Conservation (phyloP, 495 filamentous ascomycete genomes). For the Trypethelium eluteriae region DNA sequence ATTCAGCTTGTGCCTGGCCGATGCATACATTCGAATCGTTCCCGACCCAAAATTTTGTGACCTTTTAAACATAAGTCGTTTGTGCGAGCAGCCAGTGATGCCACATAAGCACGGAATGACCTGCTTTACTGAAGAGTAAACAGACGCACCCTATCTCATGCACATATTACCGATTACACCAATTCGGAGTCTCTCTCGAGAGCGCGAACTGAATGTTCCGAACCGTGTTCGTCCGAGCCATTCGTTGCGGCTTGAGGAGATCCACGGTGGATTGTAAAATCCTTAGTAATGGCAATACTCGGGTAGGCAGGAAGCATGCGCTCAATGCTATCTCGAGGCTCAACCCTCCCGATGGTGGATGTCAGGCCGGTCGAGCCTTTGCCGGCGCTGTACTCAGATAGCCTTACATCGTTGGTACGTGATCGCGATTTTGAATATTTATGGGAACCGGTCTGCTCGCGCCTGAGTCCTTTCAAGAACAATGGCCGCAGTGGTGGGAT, state of each 20-base stretch:
- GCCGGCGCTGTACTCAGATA: not conserved
- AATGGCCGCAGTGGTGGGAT: conserved; percentile 14
- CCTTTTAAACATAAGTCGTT: not conserved
- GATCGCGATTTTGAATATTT: conserved; percentile 1
- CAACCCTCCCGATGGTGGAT: not conserved
- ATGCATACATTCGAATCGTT: not conserved
- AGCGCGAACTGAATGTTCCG: not conserved
- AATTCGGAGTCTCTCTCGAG: not conserved
- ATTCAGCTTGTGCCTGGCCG: not conserved
- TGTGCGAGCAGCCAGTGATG: not conserved
- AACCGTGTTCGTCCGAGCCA: not conserved
- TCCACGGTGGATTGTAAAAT: not conserved
- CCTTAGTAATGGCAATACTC: not conserved
- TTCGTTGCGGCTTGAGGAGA: not conserved
- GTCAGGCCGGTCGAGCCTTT: not conserved
- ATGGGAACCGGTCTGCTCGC: not conserved
- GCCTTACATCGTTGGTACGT: not conserved
- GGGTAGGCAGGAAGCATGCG: not conserved
- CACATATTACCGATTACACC: not conserved
- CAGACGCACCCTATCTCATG: not conserved
- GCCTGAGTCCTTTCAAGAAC: not conserved
- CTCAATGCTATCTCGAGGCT: conserved; percentile 10
- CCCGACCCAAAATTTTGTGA: not conserved
- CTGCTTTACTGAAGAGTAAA: not conserved
- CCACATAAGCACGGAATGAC: not conserved